Evolutionary conservation across 805 yeast species (phyloP).

Genomic region (Grigorovia yakushimaensis): DNA sequence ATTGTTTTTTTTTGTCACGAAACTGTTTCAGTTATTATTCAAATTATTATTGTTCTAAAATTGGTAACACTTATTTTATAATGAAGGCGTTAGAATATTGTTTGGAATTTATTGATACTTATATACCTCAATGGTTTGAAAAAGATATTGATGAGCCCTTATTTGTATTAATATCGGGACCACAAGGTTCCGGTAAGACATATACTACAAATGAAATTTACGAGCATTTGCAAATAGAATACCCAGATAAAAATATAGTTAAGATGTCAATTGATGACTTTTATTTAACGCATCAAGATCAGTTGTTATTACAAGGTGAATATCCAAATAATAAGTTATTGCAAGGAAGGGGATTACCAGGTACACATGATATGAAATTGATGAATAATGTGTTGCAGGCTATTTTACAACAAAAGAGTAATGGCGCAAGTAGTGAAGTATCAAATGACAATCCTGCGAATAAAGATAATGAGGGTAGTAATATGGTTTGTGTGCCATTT

Average conservation of each 20-base stretch:
- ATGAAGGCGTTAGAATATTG: slow-evolving; percentile 5
- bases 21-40: too few species aligned
- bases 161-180: slow-evolving; percentile 53
- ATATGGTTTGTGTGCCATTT: slow-evolving; percentile 35
- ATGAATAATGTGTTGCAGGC: slow-evolving; percentile 25
- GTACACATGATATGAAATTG: slow-evolving; percentile 68
- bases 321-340: slow-evolving; percentile 44
- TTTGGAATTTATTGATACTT: slow-evolving; percentile 14
- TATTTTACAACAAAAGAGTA: slow-evolving; percentile 20
- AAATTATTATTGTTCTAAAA: too few species aligned
- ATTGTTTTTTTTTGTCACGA: too few species aligned
- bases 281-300: slow-evolving; percentile 60
- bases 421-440: slow-evolving; percentile 16
- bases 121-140: slow-evolving; percentile 16
- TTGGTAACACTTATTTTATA: not conserved
- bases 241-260: slow-evolving; percentile 32
- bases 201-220: slow-evolving; percentile 39
- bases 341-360: slow-evolving; percentile 83
- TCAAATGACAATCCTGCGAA: slow-evolving; percentile 10
- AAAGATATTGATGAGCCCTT: slow-evolving; percentile 30
- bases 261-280: slow-evolving; percentile 78
- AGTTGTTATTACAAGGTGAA: slow-evolving; percentile 33
- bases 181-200: slow-evolving; percentile 76
- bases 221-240: slow-evolving; percentile 25
- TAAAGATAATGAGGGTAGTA: not conserved